A percentile compares a stretch with the other conserved stretches of the same genome.
Conservation (phyloP, 1,139 yeast species). For the Suzukiozyma palmioleophila region DNA sequence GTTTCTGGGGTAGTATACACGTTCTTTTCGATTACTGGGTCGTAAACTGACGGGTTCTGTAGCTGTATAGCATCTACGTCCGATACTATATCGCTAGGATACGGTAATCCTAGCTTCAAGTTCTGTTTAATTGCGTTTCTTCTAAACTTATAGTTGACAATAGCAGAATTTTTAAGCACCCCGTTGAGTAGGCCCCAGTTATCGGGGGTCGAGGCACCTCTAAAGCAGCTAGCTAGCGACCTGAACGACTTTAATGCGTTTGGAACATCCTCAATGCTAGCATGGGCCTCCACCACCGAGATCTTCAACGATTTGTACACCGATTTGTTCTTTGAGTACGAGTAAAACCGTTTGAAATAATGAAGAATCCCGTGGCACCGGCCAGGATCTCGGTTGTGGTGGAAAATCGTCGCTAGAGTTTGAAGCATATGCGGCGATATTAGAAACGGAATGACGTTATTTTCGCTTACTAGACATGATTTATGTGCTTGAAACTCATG, state of each 20-base stretch:
- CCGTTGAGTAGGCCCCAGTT: conserved; percentile 3
- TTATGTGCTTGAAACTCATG: conserved; percentile 15
- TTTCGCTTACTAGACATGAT: conserved; percentile 15
- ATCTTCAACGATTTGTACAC: conserved; percentile 25
- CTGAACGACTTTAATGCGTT: conserved; percentile 24
- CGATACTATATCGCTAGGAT: conserved; percentile 11
- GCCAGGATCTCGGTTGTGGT: conserved; percentile 20
- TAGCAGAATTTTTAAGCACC: not conserved
- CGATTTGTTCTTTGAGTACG: conserved; percentile 25
- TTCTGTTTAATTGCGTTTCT: conserved; percentile 19
- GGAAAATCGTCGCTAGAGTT: conserved; percentile 25
- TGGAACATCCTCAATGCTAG: conserved; percentile 18
- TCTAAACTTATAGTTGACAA: conserved; percentile 21
- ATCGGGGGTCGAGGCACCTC: not conserved
- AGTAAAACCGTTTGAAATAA: conserved; percentile 39
- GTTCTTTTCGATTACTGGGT: conserved; percentile 27
- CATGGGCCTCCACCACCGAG: conserved; percentile 28
- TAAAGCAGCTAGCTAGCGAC: not conserved
- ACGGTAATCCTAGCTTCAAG: conserved; percentile 8
- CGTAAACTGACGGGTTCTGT: conserved; percentile 14
- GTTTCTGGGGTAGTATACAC: conserved; percentile 19
- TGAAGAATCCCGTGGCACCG: conserved; percentile 27
- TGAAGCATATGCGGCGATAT: conserved; percentile 23
- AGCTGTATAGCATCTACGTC: conserved; percentile 17
- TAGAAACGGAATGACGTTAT: conserved; percentile 28